Conservation (phyloP, 2,329 filamentous ascomycete genomes). For the Verticillium tricorpus region DNA sequence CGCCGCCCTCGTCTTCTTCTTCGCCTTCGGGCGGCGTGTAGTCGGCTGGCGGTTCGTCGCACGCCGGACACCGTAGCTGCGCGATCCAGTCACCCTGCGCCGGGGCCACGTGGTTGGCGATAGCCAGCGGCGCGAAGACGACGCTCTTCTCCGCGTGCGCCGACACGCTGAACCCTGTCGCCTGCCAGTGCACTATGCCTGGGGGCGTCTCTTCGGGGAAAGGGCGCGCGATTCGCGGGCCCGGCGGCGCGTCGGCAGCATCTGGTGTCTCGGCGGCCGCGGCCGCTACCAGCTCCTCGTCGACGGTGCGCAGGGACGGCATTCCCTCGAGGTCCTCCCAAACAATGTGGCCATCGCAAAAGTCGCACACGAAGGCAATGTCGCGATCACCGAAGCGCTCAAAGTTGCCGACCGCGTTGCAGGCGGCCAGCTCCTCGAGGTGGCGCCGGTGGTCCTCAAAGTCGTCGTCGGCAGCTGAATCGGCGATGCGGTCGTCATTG, state of each 20-base stretch:
- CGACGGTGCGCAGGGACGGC: conserved; percentile 38
- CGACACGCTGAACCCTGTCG: conserved; percentile 37
- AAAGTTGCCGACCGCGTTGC: conserved; percentile 50
- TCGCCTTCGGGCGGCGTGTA: conserved; percentile 36
- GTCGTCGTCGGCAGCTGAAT: conserved; percentile 16
- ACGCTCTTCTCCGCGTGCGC: conserved; percentile 42
- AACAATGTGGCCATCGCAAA: conserved; percentile 55
- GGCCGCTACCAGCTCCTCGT: conserved; percentile 17
- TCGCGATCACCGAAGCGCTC: conserved; percentile 50
- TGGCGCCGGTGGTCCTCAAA: conserved; percentile 31
- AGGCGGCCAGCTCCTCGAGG: conserved; percentile 45
- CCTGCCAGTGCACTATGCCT: conserved; percentile 45
- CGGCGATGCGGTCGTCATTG: not conserved
- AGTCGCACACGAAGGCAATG: conserved; percentile 56
- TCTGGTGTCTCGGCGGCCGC: conserved; percentile 4
- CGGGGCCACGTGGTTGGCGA: conserved; percentile 49
- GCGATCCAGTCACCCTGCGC: conserved; percentile 46
- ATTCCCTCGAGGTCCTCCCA: conserved; percentile 53
- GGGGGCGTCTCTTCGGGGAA: conserved; percentile 12
- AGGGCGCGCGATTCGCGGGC: conserved; percentile 12
- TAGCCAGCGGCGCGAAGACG: conserved; percentile 52
- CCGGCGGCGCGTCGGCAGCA: conserved; percentile 4
- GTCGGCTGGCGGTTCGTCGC: conserved; percentile 46
- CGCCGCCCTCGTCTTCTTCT: conserved; percentile 36
- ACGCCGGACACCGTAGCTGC: conserved; percentile 49